Evolutionary conservation across 2,329 filamentous ascomycete genomes (phyloP), one percentile per base, ranked within the genome.

Genomic region (Fusarium siculi): DNA sequence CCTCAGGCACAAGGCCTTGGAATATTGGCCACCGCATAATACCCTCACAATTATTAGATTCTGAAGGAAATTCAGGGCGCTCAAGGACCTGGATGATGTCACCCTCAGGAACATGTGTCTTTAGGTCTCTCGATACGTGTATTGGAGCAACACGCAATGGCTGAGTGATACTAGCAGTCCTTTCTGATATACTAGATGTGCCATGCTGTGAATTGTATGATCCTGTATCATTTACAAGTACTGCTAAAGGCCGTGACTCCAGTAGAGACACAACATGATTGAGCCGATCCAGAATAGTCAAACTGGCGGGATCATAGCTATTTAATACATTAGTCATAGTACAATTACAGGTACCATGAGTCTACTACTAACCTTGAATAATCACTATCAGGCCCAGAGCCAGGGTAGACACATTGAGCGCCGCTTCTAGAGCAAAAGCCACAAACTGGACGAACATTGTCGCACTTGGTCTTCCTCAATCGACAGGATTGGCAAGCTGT

Each of bases 401-500:
- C 54, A 18, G 55, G 55, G 15, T 71, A 64, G 16, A 71, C 25
- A 19, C 56, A 62, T 18, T 50, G 30, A 28, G 54, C 52, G 5
- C 36, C 52, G 21, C n/a, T 55, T 8, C 36, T 47, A 0, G 65
- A 59, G 9, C 66, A 55, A 7, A 69, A 23, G 2, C 60, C 68
- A 32, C 52, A 65, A 30, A 56, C 50, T 15, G 68, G 68, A 1
- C 65, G 44, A 12, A 44, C 59, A 46, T 70, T 72, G 15, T 74
- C 63, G 34, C 73, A 75, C 21, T 65, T 64, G 11, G 59, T 60
- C 44, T 73, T 67, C 0, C 60, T 49, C 23, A 54, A 21, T 37
- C 71, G 43, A 12, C 71, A 74, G 21, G 63, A 70, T 32, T 73
- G 58, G 23, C 66, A 73, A 2, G 62, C 47, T 9, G 52, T 44